Evolutionary conservation across 495 filamentous ascomycete species (phyloP), one percentile per base, ranked within the genome.

Genomic region (Podospora pseudopauciseta): DNA sequence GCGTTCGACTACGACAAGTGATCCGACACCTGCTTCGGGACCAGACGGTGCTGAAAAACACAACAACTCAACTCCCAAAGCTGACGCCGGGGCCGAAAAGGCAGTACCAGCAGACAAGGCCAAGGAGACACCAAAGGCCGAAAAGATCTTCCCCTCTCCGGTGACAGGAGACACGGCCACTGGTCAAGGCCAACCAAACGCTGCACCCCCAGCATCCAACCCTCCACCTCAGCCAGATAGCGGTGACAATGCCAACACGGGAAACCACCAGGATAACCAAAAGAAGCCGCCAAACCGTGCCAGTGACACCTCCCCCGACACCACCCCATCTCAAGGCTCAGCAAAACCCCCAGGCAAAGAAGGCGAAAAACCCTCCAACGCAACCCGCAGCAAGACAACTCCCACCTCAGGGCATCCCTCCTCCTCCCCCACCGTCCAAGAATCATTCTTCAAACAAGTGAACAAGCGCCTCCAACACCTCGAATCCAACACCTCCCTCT

Each of bases 391-490:
- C 71, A 85, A 80, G 32, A 80, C 79, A 23, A 86, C 75, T 68
- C 67, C 80, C 34, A 67, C 74, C 7, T 80, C 86, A 15, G 76
- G 81, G 58, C 85, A 90, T 0, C 80, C 88, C 15, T 76, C 85
- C 20, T 78, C 92, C 2, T 87, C 86, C 19, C 94, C 94, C 13
- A 93, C 92, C 0, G 94, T 92, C 4, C 95, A 99, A 79, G 95
- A 97, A 77, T 93, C 90, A 7, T 98, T 99, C 80, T 99, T 97
- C 85, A 98, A 98, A 78, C 92, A 92, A 6, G 89, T 99, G 4
- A 91, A 92, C 68, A 97, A 97, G 76, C 91, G 95, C 54, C 86
- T 99, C 5, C 91, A 93, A 72, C 86, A 90, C 68, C 89, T 99
- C 16, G 95, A 99, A 77, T 86, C 92, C 23, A 97, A 98, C 78